Percentiles rank a stretch among this genome's conserved stretches.
Conservation (phyloP, 371 early-diverging fungal species). For the Funneliformis caledonium region DNA sequence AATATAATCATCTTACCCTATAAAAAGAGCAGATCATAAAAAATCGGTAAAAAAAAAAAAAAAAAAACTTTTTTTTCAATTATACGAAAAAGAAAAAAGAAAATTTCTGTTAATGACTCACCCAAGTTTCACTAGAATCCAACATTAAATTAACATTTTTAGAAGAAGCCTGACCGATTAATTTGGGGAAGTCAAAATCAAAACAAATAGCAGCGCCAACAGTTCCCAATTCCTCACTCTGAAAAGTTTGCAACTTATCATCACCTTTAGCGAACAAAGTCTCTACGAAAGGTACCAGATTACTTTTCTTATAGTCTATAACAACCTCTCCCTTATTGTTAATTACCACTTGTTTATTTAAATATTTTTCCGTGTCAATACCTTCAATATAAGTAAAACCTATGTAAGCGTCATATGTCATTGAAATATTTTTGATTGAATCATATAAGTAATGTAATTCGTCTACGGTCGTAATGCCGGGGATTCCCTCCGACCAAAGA, state of each 20-base stretch:
- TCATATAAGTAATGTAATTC: not conserved
- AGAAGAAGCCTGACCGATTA: constrained; percentile 57
- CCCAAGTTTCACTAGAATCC: constrained; percentile 62
- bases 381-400: constrained; percentile 15
- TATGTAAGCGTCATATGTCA: not conserved
- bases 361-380: not conserved
- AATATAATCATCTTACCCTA: not conserved
- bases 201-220: constrained; percentile 61
- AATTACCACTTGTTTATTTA: constrained; percentile 55
- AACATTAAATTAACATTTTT: constrained; percentile 57
- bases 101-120: not conserved
- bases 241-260: constrained; percentile 51
- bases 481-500: constrained; percentile 11
- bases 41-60: not conserved
- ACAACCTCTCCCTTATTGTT: constrained; percentile 54
- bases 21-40: not conserved
- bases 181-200: constrained; percentile 57
- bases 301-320: constrained; percentile 58
- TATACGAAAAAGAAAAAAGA: not conserved
- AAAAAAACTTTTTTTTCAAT: not conserved
- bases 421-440: not conserved
- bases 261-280: constrained; percentile 49
- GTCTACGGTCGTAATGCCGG: not conserved
- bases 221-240: constrained; percentile 56
- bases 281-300: constrained; percentile 53